Evolutionary conservation across 2,329 filamentous ascomycete genomes (phyloP), one percentile per base, ranked within the genome.

Genomic region (Aspergillus japonicus): DNA sequence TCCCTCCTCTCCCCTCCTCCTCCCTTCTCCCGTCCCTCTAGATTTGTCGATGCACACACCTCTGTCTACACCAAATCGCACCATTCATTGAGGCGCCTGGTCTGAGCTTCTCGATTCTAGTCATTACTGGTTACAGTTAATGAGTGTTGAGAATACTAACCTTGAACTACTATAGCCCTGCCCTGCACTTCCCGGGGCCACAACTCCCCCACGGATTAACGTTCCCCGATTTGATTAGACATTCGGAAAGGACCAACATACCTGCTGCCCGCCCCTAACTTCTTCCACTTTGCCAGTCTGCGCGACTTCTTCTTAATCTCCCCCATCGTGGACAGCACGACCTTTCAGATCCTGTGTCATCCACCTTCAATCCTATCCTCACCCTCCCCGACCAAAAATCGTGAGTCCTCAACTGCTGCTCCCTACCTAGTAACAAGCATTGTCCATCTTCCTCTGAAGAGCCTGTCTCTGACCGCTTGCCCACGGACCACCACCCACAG

Each of bases 171-270:
- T 44, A 19, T 44, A 44, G 39, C 39, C n/a, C 53, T 35, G 33
- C 39, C n/a, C 11, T 31, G 33, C 50, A 47, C 54, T 33, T 31
- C 35, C 53, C 35, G 12, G 39, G 39, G 39, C 14, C 39, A 19
- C 39, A 52, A 47, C 44, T 47, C 39, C 19, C 39, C 61, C 54
- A 50, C 63, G 66, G 66, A 67, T 65, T 66, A 67, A 67, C 66
- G 61, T 67, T 66, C 61, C 56, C 65, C 65, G 64, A 64, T 44
- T 60, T 56, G 53, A 61, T 64, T 66, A 61, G 59, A 60, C 58
- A 59, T 61, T 63, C 62, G 62, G 64, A 65, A 66, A 62, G 64
- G 64, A 63, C 62, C 47, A 57, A 59, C 55, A 56, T 58, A 58
- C 64, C 62, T 60, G 50, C 56, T 57, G 49, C 54, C 58, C 59